Conservation (phyloP, 352 stramenopile genomes). For the Globisporangium middletonii region DNA sequence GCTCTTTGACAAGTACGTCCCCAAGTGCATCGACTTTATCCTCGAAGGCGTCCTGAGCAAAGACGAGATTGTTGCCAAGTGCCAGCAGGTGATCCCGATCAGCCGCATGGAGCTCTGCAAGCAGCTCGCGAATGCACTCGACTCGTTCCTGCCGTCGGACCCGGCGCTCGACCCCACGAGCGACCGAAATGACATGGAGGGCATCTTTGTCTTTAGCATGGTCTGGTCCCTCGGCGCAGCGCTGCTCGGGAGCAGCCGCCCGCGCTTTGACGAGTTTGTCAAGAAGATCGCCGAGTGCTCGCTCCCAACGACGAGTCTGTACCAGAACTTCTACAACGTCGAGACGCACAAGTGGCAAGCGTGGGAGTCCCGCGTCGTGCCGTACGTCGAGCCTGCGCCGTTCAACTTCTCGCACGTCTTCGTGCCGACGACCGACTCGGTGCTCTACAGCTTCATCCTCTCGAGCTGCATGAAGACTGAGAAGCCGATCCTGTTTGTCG, state of each 20-base stretch:
- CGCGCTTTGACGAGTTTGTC: slow-evolving; percentile 90
- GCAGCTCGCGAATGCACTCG: slow-evolving; percentile 90
- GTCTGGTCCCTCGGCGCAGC: slow-evolving; percentile 91
- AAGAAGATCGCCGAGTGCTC: slow-evolving; percentile 76
- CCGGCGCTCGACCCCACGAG: slow-evolving; percentile 37
- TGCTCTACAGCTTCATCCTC: slow-evolving; percentile 92
- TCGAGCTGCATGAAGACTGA: slow-evolving; percentile 82
- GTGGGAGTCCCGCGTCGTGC: slow-evolving; percentile 82
- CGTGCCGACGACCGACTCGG: slow-evolving; percentile 92
- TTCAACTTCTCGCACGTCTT: slow-evolving; percentile 96
- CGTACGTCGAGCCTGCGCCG: slow-evolving; percentile 89
- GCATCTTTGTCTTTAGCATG: slow-evolving; percentile 91
- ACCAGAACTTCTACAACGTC: slow-evolving; percentile 88
- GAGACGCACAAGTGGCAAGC: slow-evolving; percentile 88
- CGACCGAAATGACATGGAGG: slow-evolving; percentile 77
- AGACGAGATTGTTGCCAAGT: slow-evolving; percentile 88
- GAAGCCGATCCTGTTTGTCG: slow-evolving; percentile 91
- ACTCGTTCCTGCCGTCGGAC: slow-evolving; percentile 71
- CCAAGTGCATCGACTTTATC: slow-evolving; percentile 90
- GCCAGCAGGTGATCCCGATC: slow-evolving; percentile 90
- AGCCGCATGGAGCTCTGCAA: slow-evolving; percentile 95
- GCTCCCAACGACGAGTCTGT: slow-evolving; percentile 78
- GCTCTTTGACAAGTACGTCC: slow-evolving; percentile 93
- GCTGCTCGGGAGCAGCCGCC: slow-evolving; percentile 69
- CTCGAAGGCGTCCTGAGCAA: slow-evolving; percentile 86